phyloP scores from a whole-genome alignment of 306 rosid species.

The Dalbergia oliveri region DNA sequence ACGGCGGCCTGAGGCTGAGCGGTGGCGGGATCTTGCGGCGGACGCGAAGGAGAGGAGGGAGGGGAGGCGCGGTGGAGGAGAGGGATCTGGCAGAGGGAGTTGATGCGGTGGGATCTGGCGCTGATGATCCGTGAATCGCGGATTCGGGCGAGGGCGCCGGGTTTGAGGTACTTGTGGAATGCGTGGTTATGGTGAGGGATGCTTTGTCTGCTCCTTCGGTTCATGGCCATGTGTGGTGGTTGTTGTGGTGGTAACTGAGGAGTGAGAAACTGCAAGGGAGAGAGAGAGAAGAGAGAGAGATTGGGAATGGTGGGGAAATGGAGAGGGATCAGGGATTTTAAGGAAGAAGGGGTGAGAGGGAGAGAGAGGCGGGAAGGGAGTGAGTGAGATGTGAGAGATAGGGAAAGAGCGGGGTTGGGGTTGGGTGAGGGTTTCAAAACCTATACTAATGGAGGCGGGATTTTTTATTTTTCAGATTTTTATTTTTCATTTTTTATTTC shows the following conservation, averaged over 20 bases:
- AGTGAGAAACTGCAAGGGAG: neutral
- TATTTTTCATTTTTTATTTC: neutral
- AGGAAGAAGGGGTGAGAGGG: conserved; percentile 17
- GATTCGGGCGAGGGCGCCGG: conserved; percentile 87
- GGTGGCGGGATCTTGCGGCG: conserved; percentile 25
- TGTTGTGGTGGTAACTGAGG: neutral
- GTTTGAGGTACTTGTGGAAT: conserved; percentile 81
- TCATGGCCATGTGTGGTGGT: conserved; percentile 55
- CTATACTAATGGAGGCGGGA: conserved; percentile 46
- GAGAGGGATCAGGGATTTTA: conserved; percentile 37
- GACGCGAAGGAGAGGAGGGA: conserved; percentile 12
- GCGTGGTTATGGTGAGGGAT: conserved; percentile 39
- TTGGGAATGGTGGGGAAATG: neutral
- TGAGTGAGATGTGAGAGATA: neutral
- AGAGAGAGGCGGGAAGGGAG: conserved; percentile 57
- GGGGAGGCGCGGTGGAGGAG: conserved; percentile 43
- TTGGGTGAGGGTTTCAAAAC: conserved; percentile 57
- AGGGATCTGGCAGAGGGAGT: conserved; percentile 53
- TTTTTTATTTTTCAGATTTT: neutral
- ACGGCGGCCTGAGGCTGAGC: conserved; percentile 42
- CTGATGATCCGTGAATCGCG: conserved; percentile 86
- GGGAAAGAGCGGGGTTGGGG: conserved; percentile 33
- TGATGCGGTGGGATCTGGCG: conserved; percentile 66
- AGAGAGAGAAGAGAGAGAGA: neutral
- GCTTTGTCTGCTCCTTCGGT: conserved; percentile 54